Percentiles rank a stretch among this genome's conserved stretches.
Evolutionary conservation across 441 rosid species (phyloP).

Genomic region (Daphne laureola): DNA sequence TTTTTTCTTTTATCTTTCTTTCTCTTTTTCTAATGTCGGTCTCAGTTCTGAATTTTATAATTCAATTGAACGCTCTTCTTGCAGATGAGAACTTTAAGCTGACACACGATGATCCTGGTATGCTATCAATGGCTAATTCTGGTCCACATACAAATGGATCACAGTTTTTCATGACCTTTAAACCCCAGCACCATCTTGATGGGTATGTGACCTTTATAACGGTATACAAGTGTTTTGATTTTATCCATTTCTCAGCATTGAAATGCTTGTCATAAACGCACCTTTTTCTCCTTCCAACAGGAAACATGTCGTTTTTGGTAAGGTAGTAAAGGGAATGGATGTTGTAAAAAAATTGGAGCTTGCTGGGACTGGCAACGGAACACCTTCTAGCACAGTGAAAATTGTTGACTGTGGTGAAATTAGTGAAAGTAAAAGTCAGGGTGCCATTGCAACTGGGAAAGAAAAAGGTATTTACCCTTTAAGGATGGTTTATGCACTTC

Average conservation of each 20-base stretch:
- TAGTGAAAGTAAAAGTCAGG: slow-evolving; percentile 39
- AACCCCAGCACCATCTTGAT: slow-evolving; percentile 79
- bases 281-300: slow-evolving; percentile 27
- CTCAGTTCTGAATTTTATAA: slow-evolving; percentile 7
- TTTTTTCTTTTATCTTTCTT: not conserved
- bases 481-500: not conserved
- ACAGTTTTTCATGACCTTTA: slow-evolving; percentile 85
- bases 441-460: slow-evolving; percentile 37
- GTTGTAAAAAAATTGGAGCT: slow-evolving; percentile 71
- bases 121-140: slow-evolving; percentile 95
- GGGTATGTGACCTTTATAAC: slow-evolving; percentile 37
- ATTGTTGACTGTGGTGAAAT: slow-evolving; percentile 72
- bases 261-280: slow-evolving; percentile 17
- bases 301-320: slow-evolving; percentile 97
- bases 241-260: slow-evolving; percentile 5
- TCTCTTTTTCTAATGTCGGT: slow-evolving; percentile 1
- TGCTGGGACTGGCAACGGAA: slow-evolving; percentile 62
- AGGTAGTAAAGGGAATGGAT: slow-evolving; percentile 76
- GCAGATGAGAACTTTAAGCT: slow-evolving; percentile 87
- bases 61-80: slow-evolving; percentile 12
- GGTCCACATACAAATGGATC: slow-evolving; percentile 95
- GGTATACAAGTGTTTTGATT: not conserved
- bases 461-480: slow-evolving; percentile 40
- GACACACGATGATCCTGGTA: slow-evolving; percentile 74
- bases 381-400: slow-evolving; percentile 53